A percentile compares a stretch with the other conserved stretches of the same genome.
Conservation (phyloP, 148 eudicot genomes). For the Heliamphora exappendiculata region DNA sequence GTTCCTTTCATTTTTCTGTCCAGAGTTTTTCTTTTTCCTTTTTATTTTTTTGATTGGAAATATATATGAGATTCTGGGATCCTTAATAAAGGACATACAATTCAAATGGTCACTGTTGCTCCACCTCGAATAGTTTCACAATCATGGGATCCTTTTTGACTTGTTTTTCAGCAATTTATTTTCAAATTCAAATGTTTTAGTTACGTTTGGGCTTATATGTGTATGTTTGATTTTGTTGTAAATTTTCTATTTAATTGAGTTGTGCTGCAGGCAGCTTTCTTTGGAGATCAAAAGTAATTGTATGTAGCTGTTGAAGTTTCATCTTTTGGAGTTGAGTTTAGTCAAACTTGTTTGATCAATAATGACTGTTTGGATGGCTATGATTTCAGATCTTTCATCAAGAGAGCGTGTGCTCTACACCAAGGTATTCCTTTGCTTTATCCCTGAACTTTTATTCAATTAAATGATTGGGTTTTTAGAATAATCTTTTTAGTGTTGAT, state of each 20-base stretch:
- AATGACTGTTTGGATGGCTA: constrained; percentile 79
- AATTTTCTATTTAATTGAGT: neutral
- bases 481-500: neutral
- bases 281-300: constrained; percentile 9
- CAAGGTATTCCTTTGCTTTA: constrained; percentile 34
- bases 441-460: neutral
- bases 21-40: too few relatives aligned
- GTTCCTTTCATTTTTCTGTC: neutral
- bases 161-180: neutral
- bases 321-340: constrained; percentile 14
- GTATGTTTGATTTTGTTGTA: neutral
- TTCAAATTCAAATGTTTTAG: neutral
- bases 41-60: neutral
- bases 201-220: neutral
- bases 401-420: constrained; percentile 57
- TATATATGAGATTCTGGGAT: neutral
- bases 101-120: neutral
- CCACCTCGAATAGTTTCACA: neutral
- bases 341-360: constrained; percentile 37
- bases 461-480: neutral
- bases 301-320: constrained; percentile 19
- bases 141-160: neutral
- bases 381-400: constrained; percentile 45
- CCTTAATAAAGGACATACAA: neutral
- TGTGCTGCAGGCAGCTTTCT: neutral